Evolutionary conservation across 768 basidiomycete genomes (phyloP).

Genomic region (Pleurotus djamor): DNA sequence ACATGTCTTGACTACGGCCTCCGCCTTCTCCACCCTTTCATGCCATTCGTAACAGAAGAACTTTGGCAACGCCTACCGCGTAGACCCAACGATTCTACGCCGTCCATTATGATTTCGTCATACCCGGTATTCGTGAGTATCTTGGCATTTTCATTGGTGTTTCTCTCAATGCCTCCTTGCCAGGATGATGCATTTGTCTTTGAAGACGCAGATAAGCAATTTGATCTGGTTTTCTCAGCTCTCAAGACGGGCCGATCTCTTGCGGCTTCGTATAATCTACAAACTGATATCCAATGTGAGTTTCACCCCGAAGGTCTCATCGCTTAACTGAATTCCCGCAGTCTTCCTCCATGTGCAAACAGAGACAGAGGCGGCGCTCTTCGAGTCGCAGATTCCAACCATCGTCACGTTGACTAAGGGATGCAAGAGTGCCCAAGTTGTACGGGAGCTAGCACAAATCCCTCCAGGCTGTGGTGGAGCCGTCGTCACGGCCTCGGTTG

Average conservation of each 20-base stretch:
- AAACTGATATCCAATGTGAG: constrained; percentile 74
- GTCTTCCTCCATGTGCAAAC: constrained; percentile 78
- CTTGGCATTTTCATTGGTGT: not conserved
- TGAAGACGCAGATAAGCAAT: constrained; percentile 75
- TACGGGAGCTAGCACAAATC: constrained; percentile 62
- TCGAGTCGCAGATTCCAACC: constrained; percentile 72
- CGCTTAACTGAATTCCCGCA: constrained; percentile 23
- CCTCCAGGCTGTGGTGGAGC: constrained; percentile 88
- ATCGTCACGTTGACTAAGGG: constrained; percentile 87
- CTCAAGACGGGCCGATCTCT: constrained; percentile 82
- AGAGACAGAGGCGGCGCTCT: constrained; percentile 59
- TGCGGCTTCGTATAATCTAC: constrained; percentile 87
- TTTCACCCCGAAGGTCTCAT: not conserved
- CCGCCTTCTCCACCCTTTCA: constrained; percentile 92
- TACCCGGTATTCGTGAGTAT: constrained; percentile 78
- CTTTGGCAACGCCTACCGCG: constrained; percentile 96
- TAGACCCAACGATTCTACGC: constrained; percentile 74
- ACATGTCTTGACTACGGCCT: constrained; percentile 92
- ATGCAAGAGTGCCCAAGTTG: constrained; percentile 71
- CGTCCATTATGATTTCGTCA: constrained; percentile 86
- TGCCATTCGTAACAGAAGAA: constrained; percentile 99
- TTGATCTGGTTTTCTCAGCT: constrained; percentile 81
- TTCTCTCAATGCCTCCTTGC: not conserved
- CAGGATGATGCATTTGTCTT: constrained; percentile 65
- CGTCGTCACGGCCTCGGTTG: constrained; percentile 64